A percentile compares a stretch with the other conserved stretches of the same genome.
These are phyloP conservation scores for Cladobotryum mycophilum DNA, from an alignment of 2,329 filamentous ascomycete genomes.

Conservation along the genomic window DNA sequence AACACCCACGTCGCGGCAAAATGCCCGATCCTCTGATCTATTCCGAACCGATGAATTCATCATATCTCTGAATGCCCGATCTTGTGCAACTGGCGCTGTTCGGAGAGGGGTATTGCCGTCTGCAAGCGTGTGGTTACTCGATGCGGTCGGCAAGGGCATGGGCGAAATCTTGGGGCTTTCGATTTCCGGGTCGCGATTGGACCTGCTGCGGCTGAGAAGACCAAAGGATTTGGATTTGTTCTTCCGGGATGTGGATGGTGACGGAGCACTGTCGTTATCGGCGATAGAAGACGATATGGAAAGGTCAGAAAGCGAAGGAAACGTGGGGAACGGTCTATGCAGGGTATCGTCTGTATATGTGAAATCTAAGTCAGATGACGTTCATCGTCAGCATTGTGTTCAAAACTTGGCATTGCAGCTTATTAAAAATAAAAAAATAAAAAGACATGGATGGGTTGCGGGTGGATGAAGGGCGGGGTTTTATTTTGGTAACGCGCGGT, in stretches of 20 bases:
- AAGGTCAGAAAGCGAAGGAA: conserved; percentile 45
- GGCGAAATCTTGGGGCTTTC: conserved; percentile 32
- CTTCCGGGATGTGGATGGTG: conserved; percentile 36
- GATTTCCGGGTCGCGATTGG: conserved; percentile 45
- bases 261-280: conserved; percentile 37
- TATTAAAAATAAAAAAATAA: not conserved
- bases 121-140: conserved; percentile 22
- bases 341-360: conserved; percentile 25
- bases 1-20: conserved; percentile 36
- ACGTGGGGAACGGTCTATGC: conserved; percentile 34
- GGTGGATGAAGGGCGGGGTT: not conserved
- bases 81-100: conserved; percentile 58
- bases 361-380: conserved; percentile 16
- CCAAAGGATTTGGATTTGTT: conserved; percentile 51
- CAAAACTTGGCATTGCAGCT: conserved; percentile 6
- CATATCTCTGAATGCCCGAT: conserved; percentile 62
- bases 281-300: conserved; percentile 44
- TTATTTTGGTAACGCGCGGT: not conserved
- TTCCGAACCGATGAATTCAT: conserved; percentile 61
- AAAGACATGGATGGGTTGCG: conserved; percentile 2
- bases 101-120: conserved; percentile 38
- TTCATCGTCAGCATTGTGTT: not conserved
- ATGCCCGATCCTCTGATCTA: conserved; percentile 63
- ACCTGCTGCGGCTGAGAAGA: conserved; percentile 45
- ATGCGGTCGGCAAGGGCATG: conserved; percentile 16